phyloP scores from a whole-genome alignment of 2,329 filamentous ascomycete species.

The Fusarium sp. region DNA sequence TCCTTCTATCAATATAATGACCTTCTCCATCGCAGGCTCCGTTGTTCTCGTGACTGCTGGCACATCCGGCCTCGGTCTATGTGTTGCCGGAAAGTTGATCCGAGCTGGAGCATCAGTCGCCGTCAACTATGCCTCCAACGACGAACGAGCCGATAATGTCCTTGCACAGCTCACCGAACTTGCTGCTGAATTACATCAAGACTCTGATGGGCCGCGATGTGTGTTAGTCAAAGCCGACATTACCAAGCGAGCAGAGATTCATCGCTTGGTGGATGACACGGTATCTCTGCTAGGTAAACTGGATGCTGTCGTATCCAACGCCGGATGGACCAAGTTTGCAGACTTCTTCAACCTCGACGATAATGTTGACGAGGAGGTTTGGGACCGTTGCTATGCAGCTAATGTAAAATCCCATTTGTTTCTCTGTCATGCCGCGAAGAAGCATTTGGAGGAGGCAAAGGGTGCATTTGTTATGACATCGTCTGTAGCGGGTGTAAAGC shows the following conservation, averaged over 20 bases:
- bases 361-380: conserved; percentile 22
- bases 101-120: not conserved
- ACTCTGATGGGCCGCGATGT: accelerated
- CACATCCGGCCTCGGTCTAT: conserved; percentile 5
- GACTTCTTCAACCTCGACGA: conserved; percentile 9
- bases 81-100: conserved; percentile 1
- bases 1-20: not conserved
- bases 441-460: not conserved
- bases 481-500: conserved; percentile 13
- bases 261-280: not conserved
- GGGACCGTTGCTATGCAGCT: conserved; percentile 17
- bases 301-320: conserved; percentile 16
- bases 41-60: not conserved
- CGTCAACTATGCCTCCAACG: conserved; percentile 10
- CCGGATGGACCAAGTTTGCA: conserved; percentile 21
- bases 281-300: not conserved
- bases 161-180: not conserved
- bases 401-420: conserved; percentile 25
- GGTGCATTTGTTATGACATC: conserved; percentile 19
- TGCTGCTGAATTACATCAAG: accelerated
- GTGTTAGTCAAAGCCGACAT: not conserved
- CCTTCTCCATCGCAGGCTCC: not conserved
- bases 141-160: not conserved
- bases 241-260: accelerated
- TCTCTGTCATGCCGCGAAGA: conserved; percentile 7